Conservation (phyloP, 495 filamentous ascomycete genomes). For the Aspergillus ellipticus region DNA sequence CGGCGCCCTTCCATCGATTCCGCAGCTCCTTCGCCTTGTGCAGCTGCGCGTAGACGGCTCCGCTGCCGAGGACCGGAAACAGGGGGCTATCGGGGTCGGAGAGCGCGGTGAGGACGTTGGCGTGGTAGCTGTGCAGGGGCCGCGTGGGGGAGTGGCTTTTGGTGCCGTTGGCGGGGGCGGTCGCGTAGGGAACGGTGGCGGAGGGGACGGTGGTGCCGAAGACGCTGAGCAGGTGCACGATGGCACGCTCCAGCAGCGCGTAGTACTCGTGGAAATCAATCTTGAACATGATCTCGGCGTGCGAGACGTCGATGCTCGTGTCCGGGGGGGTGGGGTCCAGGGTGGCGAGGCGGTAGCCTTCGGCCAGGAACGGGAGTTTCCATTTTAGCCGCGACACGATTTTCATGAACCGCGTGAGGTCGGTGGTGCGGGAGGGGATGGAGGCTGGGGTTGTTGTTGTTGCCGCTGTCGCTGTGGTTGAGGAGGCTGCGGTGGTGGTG, state of each 20-base stretch:
- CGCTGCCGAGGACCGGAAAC: slow-evolving; percentile 44
- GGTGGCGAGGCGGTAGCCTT: slow-evolving; percentile 48
- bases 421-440: slow-evolving; percentile 31
- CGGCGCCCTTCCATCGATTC: slow-evolving; percentile 64
- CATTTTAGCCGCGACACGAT: slow-evolving; percentile 55
- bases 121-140: slow-evolving; percentile 65
- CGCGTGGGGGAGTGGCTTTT: too few species aligned
- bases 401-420: slow-evolving; percentile 52
- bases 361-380: slow-evolving; percentile 56
- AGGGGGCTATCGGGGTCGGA: slow-evolving; percentile 48
- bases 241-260: slow-evolving; percentile 59
- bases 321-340: slow-evolving; percentile 4
- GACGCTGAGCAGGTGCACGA: slow-evolving; percentile 57
- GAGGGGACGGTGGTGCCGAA: slow-evolving; percentile 48
- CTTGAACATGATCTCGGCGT: slow-evolving; percentile 64
- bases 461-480: neutral
- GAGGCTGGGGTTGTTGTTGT: neutral
- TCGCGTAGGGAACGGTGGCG: too few species aligned
- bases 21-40: slow-evolving; percentile 58
- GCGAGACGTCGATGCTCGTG: slow-evolving; percentile 14
- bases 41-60: slow-evolving; percentile 46
- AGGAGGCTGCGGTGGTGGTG: neutral
- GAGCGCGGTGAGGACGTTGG: slow-evolving; percentile 58
- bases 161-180: too few species aligned
- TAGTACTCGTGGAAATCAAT: slow-evolving; percentile 70